Evolutionary conservation across 768 basidiomycete genomes (phyloP).

Genomic region (Boletales sp.): DNA sequence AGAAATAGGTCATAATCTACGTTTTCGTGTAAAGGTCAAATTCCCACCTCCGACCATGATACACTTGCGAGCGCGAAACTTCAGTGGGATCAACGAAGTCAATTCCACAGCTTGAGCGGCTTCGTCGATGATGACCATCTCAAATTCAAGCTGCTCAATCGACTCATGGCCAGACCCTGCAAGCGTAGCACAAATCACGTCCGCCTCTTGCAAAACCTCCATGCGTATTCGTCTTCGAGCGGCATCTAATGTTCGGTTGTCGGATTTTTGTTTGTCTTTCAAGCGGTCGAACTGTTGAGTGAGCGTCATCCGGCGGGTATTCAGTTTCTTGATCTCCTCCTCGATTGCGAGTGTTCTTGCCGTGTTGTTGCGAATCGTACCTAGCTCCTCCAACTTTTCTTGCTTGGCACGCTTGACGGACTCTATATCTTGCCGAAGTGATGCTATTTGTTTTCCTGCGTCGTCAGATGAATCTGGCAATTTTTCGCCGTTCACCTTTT

Average conservation of each 20-base stretch:
- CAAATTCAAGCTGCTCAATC: constrained; percentile 81
- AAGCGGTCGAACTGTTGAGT: constrained; percentile 70
- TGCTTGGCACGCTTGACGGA: constrained; percentile 57
- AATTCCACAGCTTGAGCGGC: constrained; percentile 97
- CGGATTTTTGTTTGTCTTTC: constrained; percentile 81
- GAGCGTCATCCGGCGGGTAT: constrained; percentile 58
- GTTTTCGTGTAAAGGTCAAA: not conserved
- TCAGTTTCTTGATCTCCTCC: constrained; percentile 65
- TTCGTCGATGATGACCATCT: constrained; percentile 96
- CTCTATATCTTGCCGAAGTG: constrained; percentile 65
- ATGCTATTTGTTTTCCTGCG: constrained; percentile 52
- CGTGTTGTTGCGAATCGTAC: constrained; percentile 52
- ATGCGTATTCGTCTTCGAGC: constrained; percentile 67
- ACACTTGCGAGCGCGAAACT: constrained; percentile 77
- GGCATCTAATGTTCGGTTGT: constrained; percentile 78
- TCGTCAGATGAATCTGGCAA: constrained; percentile 44
- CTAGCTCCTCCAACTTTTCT: constrained; percentile 60
- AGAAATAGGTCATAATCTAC: not conserved
- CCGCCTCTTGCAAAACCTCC: constrained; percentile 82
- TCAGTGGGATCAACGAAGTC: constrained; percentile 91
- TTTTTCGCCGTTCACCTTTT: constrained; percentile 52
- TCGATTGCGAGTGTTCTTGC: constrained; percentile 55
- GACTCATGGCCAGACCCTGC: constrained; percentile 91
- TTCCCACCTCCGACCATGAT: constrained; percentile 85
- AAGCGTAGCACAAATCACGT: constrained; percentile 91